These are phyloP conservation scores for Crucihimalaya himalaica DNA, from an alignment of 345 rosid genomes.

Conservation along the genomic window DNA sequence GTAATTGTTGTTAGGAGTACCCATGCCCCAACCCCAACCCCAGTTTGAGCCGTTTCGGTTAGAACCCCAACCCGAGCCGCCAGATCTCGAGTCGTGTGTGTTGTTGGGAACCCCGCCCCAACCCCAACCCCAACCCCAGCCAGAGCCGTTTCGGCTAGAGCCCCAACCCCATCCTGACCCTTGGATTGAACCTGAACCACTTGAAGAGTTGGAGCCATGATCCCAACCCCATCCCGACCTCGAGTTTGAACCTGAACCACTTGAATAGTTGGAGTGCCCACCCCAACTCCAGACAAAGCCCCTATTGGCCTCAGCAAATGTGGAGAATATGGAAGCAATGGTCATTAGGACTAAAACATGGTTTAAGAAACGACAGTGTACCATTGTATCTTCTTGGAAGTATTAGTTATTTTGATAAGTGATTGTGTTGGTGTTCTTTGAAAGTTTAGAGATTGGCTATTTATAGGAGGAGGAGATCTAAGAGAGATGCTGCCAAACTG, in stretches of 20 bases:
- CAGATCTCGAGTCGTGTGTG: neutral
- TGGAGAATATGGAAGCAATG: slow-evolving; percentile 12
- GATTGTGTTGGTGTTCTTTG: slow-evolving; percentile 24
- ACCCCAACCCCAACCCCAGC: slow-evolving; percentile 37
- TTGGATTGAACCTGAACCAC: slow-evolving; percentile 23
- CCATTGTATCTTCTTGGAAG: slow-evolving; percentile 13
- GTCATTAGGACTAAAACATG: slow-evolving; percentile 20
- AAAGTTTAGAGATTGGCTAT: slow-evolving; percentile 3
- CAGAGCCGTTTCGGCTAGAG: neutral
- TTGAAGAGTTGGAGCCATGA: slow-evolving; percentile 36
- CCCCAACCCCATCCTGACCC: slow-evolving; percentile 33
- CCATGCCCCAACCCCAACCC: slow-evolving; percentile 30
- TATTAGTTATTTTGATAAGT: slow-evolving; percentile 2
- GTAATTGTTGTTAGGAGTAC: neutral
- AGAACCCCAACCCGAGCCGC: slow-evolving; percentile 22
- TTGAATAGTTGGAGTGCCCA: slow-evolving; percentile 36
- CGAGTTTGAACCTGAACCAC: slow-evolving; percentile 26
- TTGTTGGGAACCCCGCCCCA: neutral
- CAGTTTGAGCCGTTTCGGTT: neutral
- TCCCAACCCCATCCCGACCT: slow-evolving; percentile 27
- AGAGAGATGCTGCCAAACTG: slow-evolving; percentile 8
- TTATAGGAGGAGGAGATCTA: slow-evolving; percentile 16
- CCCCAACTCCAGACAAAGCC: slow-evolving; percentile 41
- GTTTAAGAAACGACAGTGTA: slow-evolving; percentile 13
- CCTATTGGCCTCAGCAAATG: slow-evolving; percentile 35